Evolutionary conservation across 495 filamentous ascomycete genomes (phyloP).

Genomic region (Podospora anserina): DNA sequence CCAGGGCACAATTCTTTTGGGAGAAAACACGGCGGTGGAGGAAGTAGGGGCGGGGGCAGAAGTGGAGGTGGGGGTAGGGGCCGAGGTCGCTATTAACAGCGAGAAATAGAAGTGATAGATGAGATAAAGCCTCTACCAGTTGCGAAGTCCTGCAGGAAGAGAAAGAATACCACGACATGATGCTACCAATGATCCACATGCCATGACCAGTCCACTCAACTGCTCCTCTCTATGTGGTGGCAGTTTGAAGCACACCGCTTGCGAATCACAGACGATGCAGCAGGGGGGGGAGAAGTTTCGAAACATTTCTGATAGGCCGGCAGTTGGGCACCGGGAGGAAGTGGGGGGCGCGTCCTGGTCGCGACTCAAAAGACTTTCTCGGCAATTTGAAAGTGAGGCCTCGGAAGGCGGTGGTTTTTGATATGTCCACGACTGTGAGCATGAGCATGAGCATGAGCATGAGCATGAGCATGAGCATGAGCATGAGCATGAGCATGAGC

Average conservation of each 20-base stretch:
- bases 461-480: neutral
- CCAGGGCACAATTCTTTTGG: neutral
- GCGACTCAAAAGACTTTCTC: no score
- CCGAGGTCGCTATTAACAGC: neutral
- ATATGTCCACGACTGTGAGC: neutral
- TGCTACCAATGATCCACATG: neutral
- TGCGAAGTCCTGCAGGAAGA: neutral
- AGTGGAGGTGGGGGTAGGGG: neutral
- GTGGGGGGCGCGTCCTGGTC: neutral
- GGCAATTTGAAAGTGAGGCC: neutral
- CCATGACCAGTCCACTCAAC: neutral
- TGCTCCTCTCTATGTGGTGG: neutral
- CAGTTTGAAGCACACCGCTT: neutral
- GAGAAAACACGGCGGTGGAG: slow-evolving; percentile 8
- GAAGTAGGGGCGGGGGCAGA: neutral
- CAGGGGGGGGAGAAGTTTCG: neutral
- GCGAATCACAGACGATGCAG: neutral
- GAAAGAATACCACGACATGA: neutral
- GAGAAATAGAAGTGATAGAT: neutral
- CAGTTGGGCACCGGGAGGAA: neutral
- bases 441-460: no score
- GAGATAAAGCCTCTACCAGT: neutral
- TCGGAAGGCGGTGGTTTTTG: neutral
- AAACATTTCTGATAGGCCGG: neutral
- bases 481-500: no score